Evolutionary conservation across 371 early-diverging fungal species (phyloP).

Genomic region (Amoeboaphelidium occidentale): DNA sequence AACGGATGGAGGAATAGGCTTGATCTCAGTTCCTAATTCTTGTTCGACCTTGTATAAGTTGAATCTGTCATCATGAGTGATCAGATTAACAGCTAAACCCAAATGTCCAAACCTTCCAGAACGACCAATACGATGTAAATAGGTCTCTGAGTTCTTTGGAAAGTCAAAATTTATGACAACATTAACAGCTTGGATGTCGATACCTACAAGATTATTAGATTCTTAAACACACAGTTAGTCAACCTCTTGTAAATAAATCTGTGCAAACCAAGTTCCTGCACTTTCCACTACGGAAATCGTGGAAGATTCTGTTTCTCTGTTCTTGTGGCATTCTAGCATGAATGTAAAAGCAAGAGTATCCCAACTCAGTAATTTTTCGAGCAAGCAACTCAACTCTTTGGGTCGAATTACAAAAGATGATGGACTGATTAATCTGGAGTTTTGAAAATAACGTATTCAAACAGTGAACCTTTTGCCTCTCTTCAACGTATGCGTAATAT

Average conservation of each 20-base stretch:
- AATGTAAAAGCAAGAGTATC: constrained; percentile 93
- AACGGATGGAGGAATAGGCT: constrained; percentile 79
- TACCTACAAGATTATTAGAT: too few species aligned
- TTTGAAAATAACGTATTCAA: constrained; percentile 91
- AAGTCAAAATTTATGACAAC: constrained; percentile 99
- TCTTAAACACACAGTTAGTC: too few species aligned
- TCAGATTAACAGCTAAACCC: constrained; percentile 89
- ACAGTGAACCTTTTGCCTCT: constrained; percentile 91
- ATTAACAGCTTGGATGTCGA: constrained; percentile 97
- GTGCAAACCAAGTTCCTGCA: constrained; percentile 90
- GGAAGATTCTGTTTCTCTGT: constrained; percentile 93
- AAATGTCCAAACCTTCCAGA: constrained; percentile 91
- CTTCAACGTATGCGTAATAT: constrained; percentile 95
- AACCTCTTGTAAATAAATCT: constrained; percentile 91
- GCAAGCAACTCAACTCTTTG: constrained; percentile 92
- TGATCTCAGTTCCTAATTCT: constrained; percentile 87
- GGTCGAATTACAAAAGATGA: constrained; percentile 96
- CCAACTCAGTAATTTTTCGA: constrained; percentile 92
- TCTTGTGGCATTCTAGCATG: constrained; percentile 94
- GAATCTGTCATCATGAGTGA: constrained; percentile 86
- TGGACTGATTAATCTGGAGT: constrained; percentile 97
- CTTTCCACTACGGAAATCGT: constrained; percentile 89
- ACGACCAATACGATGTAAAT: constrained; percentile 94
- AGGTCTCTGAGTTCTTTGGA: constrained; percentile 95
- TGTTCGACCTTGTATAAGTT: constrained; percentile 88